These are phyloP conservation scores for Lolium rigidum DNA, from an alignment of 176 grass and related monocot species.

Conservation along the genomic window DNA sequence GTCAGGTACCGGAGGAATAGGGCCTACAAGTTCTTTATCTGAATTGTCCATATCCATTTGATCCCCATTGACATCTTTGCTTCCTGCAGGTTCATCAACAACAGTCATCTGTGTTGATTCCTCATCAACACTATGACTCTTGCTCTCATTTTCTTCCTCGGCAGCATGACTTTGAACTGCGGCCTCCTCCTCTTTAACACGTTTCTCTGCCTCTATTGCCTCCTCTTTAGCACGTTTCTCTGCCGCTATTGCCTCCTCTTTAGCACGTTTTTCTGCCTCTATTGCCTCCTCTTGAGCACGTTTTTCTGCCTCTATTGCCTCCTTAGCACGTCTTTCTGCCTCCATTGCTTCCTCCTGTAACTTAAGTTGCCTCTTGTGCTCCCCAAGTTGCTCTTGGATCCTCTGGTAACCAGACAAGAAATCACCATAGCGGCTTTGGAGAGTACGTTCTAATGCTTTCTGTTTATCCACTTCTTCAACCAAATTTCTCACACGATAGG, in stretches of 20 bases:
- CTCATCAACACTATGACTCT: neutral
- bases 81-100: conserved; percentile 30
- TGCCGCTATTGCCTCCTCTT: conserved; percentile 4
- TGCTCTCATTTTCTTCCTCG: conserved; percentile 36
- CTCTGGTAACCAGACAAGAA: conserved; percentile 55
- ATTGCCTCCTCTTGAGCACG: conserved; percentile 15
- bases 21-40: conserved; percentile 34
- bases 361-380: conserved; percentile 54
- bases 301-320: conserved; percentile 34
- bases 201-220: conserved; percentile 31
- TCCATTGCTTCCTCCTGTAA: conserved; percentile 27
- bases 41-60: conserved; percentile 34
- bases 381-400: conserved; percentile 64
- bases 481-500: conserved; percentile 60
- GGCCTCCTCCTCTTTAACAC: conserved; percentile 15
- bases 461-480: conserved; percentile 78
- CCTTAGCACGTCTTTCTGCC: neutral
- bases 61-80: conserved; percentile 19
- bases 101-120: neutral
- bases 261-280: conserved; percentile 37
- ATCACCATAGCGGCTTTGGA: conserved; percentile 71
- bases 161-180: neutral
- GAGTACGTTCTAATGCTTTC: conserved; percentile 69
- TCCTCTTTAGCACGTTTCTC: conserved; percentile 15
- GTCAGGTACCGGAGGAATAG: conserved; percentile 27